phyloP scores from a whole-genome alignment of 345 rosid species.

The Ailanthus altissimus region DNA sequence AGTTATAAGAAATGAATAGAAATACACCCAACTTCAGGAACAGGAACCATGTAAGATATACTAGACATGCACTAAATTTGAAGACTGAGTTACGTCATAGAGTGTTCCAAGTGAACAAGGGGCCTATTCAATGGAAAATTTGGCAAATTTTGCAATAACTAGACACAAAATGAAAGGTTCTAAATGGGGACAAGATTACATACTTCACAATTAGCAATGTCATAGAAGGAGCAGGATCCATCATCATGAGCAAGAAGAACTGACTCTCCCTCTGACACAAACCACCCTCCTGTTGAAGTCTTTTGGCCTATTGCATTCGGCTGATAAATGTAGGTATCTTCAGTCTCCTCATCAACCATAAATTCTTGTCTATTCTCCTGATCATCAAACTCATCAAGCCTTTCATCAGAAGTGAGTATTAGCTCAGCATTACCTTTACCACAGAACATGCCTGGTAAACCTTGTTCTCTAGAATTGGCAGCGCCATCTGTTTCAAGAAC shows the following conservation, averaged over 20 bases:
- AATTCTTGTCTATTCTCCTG: conserved; percentile 54
- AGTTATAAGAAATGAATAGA: not conserved
- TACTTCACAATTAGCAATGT: conserved; percentile 89
- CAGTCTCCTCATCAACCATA: conserved; percentile 53
- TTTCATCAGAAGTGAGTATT: conserved; percentile 72
- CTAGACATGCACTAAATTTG: not conserved
- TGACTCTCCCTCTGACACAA: conserved; percentile 96
- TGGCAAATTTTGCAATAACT: not conserved
- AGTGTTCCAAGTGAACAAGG: not conserved
- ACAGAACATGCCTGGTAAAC: conserved; percentile 30
- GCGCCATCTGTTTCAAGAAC: conserved; percentile 60
- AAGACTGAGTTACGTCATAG: not conserved
- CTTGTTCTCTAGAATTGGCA: conserved; percentile 43
- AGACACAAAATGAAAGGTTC: not conserved
- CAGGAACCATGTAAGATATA: not conserved
- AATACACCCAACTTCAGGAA: not conserved
- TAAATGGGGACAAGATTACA: not conserved
- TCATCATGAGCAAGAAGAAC: conserved; percentile 87
- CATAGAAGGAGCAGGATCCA: conserved; percentile 90
- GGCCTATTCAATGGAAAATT: not conserved
- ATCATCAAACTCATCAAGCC: conserved; percentile 75
- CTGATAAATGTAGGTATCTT: conserved; percentile 49
- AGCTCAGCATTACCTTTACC: conserved; percentile 43
- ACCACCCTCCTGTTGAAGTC: conserved; percentile 90
- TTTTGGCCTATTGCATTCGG: conserved; percentile 67